Evolutionary conservation across 1,284 basidiomycete species (phyloP).

Genomic region (Golubevia sp.): DNA sequence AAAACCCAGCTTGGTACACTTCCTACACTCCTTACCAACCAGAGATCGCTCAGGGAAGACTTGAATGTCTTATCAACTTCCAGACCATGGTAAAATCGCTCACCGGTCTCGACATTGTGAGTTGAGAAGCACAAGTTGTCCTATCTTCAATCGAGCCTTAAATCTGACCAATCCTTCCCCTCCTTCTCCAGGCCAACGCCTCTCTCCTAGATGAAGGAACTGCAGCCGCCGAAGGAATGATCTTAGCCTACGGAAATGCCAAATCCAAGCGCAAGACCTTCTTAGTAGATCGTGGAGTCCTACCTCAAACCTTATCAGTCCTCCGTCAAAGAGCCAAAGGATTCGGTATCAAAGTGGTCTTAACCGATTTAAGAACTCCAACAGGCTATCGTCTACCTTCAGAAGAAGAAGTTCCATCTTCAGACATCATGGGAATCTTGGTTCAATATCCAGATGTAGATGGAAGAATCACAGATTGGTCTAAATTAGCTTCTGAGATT

Average conservation of each 20-base stretch:
- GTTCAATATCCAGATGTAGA: constrained; percentile 81
- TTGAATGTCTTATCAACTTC: constrained; percentile 95
- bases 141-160: too few relatives aligned
- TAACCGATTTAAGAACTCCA: constrained; percentile 35
- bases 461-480: constrained; percentile 81
- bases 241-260: constrained; percentile 41
- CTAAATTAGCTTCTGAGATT: constrained; percentile 70
- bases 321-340: constrained; percentile 54
- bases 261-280: constrained; percentile 51
- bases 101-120: constrained; percentile 82
- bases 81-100: constrained; percentile 96
- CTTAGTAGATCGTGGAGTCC: constrained; percentile 51
- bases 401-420: constrained; percentile 32
- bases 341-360: constrained; percentile 53
- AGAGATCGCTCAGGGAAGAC: constrained; percentile 89
- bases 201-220: constrained; percentile 58
- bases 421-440: constrained; percentile 72
- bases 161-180: too few relatives aligned
- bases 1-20: constrained; percentile 98
- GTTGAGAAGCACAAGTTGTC: too few relatives aligned
- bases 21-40: constrained; percentile 91
- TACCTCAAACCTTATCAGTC: constrained; percentile 58
- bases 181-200: constrained; percentile 49
- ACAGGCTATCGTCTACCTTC: constrained; percentile 40
- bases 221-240: constrained; percentile 59